phyloP scores from a whole-genome alignment of 352 stramenopile species.

The Globisporangium perplexum region DNA sequence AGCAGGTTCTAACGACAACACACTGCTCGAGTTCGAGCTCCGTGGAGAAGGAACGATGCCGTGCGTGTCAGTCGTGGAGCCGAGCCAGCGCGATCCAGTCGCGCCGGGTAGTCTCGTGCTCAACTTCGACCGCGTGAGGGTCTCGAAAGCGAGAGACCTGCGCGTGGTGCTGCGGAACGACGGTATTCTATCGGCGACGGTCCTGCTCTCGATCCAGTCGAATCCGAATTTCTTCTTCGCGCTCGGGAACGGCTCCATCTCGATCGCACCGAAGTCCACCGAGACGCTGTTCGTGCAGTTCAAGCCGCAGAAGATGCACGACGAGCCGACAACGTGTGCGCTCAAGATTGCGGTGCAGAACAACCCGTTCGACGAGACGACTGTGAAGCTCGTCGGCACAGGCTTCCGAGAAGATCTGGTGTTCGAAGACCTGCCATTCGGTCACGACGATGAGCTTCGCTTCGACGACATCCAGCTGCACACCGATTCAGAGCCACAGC shows the following conservation, averaged over 20 bases:
- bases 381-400: slow-evolving; percentile 56
- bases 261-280: slow-evolving; percentile 55
- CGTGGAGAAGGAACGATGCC: slow-evolving; percentile 91
- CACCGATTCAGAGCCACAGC: not conserved
- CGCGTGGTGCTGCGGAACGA: slow-evolving; percentile 85
- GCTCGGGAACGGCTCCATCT: slow-evolving; percentile 68
- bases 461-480: slow-evolving; percentile 84
- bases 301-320: slow-evolving; percentile 70
- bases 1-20: not conserved
- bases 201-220: slow-evolving; percentile 83
- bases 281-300: slow-evolving; percentile 77
- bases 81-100: slow-evolving; percentile 53
- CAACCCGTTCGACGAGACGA: slow-evolving; percentile 88
- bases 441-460: slow-evolving; percentile 69
- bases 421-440: slow-evolving; percentile 83
- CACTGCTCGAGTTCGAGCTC: slow-evolving; percentile 86
- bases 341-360: slow-evolving; percentile 89
- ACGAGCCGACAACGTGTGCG: slow-evolving; percentile 35
- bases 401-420: slow-evolving; percentile 82
- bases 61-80: slow-evolving; percentile 86
- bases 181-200: slow-evolving; percentile 87
- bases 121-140: slow-evolving; percentile 74
- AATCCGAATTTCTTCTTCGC: slow-evolving; percentile 77
- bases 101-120: slow-evolving; percentile 55
- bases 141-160: slow-evolving; percentile 66